These are phyloP conservation scores for Protea cynaroides DNA, from an alignment of 164 flowering plant species.

Conservation along the genomic window DNA sequence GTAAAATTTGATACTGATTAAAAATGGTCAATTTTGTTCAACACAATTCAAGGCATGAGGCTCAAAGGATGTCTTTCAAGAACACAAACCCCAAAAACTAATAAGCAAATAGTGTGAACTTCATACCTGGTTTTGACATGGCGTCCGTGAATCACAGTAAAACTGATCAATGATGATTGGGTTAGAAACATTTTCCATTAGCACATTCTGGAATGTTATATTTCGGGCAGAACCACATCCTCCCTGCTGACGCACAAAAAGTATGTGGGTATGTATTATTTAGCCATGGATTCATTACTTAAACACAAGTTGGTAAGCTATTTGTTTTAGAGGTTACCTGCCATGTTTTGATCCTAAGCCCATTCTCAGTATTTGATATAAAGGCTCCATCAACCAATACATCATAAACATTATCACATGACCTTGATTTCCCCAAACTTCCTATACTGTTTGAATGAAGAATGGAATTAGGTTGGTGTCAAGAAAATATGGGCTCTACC, in stretches of 20 bases:
- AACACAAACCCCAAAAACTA: background rate
- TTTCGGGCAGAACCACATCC: conserved; percentile 64
- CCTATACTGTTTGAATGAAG: conserved; percentile 52
- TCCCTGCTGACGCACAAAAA: conserved; percentile 47
- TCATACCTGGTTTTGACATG: conserved; percentile 80
- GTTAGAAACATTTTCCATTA: conserved; percentile 79
- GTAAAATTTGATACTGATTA: background rate
- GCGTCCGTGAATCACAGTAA: conserved; percentile 66
- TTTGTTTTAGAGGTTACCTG: conserved; percentile 43
- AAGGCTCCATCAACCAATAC: conserved; percentile 54
- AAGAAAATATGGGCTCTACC: background rate
- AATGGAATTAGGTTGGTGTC: conserved; percentile 7
- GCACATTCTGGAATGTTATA: conserved; percentile 49
- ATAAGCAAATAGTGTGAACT: background rate
- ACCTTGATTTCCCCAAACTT: conserved; percentile 65
- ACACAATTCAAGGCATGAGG: background rate
- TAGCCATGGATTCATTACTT: background rate
- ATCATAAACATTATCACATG: conserved; percentile 48
- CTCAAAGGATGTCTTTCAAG: background rate
- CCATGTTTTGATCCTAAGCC: conserved; percentile 92
- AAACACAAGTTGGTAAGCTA: background rate
- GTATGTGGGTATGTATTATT: background rate
- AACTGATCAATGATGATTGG: conserved; percentile 89
- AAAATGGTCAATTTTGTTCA: background rate
- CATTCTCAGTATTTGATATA: conserved; percentile 68